Percentiles rank a stretch among this genome's conserved stretches.
phyloP scores from a whole-genome alignment of 2,329 filamentous ascomycete genomes.

The Trichophyton mentagrophytes region DNA sequence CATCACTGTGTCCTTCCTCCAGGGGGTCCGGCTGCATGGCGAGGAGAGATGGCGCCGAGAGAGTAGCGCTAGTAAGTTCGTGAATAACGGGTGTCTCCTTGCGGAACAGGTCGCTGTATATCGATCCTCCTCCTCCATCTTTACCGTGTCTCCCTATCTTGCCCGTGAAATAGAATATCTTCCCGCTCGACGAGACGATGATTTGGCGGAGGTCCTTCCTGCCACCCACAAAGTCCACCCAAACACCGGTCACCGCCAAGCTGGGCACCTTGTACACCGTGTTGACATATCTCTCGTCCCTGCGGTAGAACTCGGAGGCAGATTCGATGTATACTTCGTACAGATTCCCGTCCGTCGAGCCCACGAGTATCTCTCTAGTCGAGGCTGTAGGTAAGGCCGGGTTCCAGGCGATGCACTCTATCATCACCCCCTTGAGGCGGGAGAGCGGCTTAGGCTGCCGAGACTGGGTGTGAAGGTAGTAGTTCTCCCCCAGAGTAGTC shows the following conservation, averaged over 20 bases:
- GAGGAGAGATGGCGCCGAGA: constrained; percentile 51
- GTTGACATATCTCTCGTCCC: constrained; percentile 87
- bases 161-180: constrained; percentile 69
- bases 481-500: constrained; percentile 87
- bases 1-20: constrained; percentile 45
- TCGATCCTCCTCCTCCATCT: constrained; percentile 69
- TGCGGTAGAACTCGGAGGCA: constrained; percentile 84
- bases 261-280: constrained; percentile 70
- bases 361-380: constrained; percentile 84
- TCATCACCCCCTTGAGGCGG: constrained; percentile 69
- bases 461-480: constrained; percentile 92
- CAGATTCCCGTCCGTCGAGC: constrained; percentile 83
- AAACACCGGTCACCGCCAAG: constrained; percentile 71
- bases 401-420: constrained; percentile 91
- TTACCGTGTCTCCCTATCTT: constrained; percentile 57
- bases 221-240: constrained; percentile 61
- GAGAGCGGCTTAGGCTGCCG: constrained; percentile 72
- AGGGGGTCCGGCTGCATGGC: constrained; percentile 63
- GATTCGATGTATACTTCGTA: constrained; percentile 95
- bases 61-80: constrained; percentile 50
- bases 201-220: constrained; percentile 61
- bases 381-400: constrained; percentile 84
- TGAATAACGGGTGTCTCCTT: constrained; percentile 66
- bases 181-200: constrained; percentile 64
- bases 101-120: constrained; percentile 82